These are phyloP conservation scores for Cunninghamia lanceolata DNA, from an alignment of 75 land plant species.

Conservation along the genomic window DNA sequence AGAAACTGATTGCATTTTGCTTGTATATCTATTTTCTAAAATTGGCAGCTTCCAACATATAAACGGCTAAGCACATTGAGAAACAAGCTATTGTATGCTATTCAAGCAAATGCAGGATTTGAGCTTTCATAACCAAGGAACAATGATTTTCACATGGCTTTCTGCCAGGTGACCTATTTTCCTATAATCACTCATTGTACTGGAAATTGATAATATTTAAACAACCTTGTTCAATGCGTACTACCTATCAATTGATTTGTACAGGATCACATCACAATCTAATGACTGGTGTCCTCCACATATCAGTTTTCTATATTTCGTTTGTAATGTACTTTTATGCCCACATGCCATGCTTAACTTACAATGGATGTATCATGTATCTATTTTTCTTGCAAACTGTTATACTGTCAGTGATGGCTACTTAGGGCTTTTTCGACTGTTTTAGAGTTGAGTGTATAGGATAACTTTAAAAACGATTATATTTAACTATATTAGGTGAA, in stretches of 20 bases:
- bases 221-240: neutral
- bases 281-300: neutral
- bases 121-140: constrained; percentile 63
- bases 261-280: neutral
- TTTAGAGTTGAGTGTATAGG: neutral
- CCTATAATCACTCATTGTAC: neutral
- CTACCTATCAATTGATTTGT: neutral
- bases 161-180: neutral
- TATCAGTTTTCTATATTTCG: neutral
- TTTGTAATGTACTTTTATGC: neutral
- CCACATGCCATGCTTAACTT: neutral
- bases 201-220: neutral
- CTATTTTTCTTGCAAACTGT: neutral
- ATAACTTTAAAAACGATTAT: neutral
- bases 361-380: neutral
- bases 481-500: neutral
- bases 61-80: constrained; percentile 68
- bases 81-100: constrained; percentile 82
- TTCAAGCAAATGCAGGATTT: constrained; percentile 88
- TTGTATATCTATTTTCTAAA: neutral
- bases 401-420: neutral
- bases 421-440: neutral
- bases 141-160: neutral
- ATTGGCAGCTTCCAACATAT: constrained; percentile 82
- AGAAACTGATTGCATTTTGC: neutral